Evolutionary conservation across 1,284 basidiomycete species (phyloP).

Genomic region (Hymenochaete sp.): DNA sequence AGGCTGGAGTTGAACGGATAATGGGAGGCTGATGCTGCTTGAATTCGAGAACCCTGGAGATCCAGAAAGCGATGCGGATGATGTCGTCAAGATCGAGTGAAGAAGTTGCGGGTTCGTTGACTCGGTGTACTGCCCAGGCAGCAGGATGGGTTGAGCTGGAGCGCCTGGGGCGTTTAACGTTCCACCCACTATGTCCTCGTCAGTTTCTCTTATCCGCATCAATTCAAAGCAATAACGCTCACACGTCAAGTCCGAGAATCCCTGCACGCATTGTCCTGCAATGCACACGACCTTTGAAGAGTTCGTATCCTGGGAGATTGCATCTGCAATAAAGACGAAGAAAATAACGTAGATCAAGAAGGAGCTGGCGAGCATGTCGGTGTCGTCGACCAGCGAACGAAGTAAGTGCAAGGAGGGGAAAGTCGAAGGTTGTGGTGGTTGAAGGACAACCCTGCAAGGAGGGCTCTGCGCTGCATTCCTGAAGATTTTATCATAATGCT

Average conservation of each 20-base stretch:
- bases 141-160: slow-evolving; percentile 46
- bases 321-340: slow-evolving; percentile 40
- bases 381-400: too few species aligned
- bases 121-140: slow-evolving; percentile 66
- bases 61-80: slow-evolving; percentile 47
- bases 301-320: slow-evolving; percentile 23
- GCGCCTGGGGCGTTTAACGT: slow-evolving; percentile 47
- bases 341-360: slow-evolving; percentile 34
- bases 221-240: slow-evolving; percentile 24
- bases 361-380: slow-evolving; percentile 39
- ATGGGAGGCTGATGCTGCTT: slow-evolving; percentile 45
- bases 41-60: slow-evolving; percentile 52
- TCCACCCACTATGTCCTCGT: slow-evolving; percentile 45
- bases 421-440: too few species aligned
- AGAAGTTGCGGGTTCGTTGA: slow-evolving; percentile 63
- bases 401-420: too few species aligned
- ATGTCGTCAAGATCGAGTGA: slow-evolving; percentile 53
- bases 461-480: too few species aligned
- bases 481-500: too few species aligned
- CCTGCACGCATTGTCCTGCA: slow-evolving; percentile 76
- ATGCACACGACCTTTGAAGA: slow-evolving; percentile 52
- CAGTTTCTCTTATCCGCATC: slow-evolving; percentile 18
- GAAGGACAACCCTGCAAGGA: too few species aligned
- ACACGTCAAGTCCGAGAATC: slow-evolving; percentile 63
- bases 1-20: slow-evolving; percentile 54